Base-by-base conservation (phyloP, 108 stramenopile species). In the Mediolabrus comicus region DNA sequence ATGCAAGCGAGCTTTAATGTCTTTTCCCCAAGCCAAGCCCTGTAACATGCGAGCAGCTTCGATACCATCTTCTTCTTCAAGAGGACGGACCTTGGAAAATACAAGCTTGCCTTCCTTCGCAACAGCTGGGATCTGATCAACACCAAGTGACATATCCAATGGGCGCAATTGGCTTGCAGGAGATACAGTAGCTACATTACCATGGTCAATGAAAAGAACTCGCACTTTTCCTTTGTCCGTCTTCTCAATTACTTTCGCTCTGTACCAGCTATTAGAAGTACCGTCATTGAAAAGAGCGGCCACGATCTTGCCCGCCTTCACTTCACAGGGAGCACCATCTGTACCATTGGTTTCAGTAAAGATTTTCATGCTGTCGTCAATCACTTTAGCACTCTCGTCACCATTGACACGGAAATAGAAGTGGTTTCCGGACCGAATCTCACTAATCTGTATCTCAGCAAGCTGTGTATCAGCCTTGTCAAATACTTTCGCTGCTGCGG, bases 241-340 rank as follows among this genome's bases (percentile, higher is more conserved):
- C 24, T 72, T 82, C 71, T 92, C 95, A 14, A 91, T 22, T 30
- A 99, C 77, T 67, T 92, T 90, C n/a, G 97, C 98, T 29, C 98
- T 84, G 90, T 96, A 99, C 98, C 98, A 99, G 39, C 83, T 78
- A 55, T 83, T 89, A 31, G 94, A 92, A 14, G 75, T 67, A 14
- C 97, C 98, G 72, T 99, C 98, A 63, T 98, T 88, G 71, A 99
- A 99, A 39, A 98, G 82, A 6, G 97, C 97, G 28, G 97, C 97
- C 59, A 96, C 90, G 25, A 86, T 69, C 53, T 87, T 92, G 60
- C 92, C 91, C 46, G 81, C 69, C 56, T 90, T 92, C 24, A 80
- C 59, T 22, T 92, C 95, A 63, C 90, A 91, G n/a, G 91, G 94
- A 52, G 86, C 91, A 10, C 85, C 89, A 36, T 75, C 62, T 22